phyloP scores from a whole-genome alignment of 1,139 yeast genomes.

The Pneumocystis murina region DNA sequence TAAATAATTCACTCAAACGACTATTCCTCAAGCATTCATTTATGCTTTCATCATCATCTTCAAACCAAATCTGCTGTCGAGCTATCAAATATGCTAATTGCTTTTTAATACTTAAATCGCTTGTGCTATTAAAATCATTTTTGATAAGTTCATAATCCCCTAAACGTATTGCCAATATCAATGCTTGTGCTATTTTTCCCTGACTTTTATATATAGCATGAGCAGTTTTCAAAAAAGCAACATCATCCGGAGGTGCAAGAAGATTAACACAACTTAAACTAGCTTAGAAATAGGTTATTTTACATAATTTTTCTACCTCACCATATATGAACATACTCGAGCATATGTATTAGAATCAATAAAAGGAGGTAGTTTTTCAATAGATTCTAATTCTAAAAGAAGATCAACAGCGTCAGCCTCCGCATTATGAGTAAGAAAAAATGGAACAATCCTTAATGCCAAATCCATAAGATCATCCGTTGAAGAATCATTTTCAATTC shows the following conservation, averaged over 20 bases:
- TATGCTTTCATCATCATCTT: slow-evolving; percentile 52
- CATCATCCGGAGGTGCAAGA: slow-evolving; percentile 88
- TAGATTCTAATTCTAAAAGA: slow-evolving; percentile 72
- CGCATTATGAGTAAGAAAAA: slow-evolving; percentile 85
- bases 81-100: slow-evolving; percentile 86
- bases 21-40: slow-evolving; percentile 78
- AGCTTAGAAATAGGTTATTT: not conserved
- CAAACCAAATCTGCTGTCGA: slow-evolving; percentile 70
- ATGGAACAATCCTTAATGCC: slow-evolving; percentile 70
- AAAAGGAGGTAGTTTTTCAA: slow-evolving; percentile 65
- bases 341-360: slow-evolving; percentile 75
- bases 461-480: slow-evolving; percentile 41
- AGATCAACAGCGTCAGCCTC: slow-evolving; percentile 97
- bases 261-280: slow-evolving; percentile 81
- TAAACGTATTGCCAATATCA: slow-evolving; percentile 73
- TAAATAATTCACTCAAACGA: slow-evolving; percentile 62
- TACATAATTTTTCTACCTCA: slow-evolving; percentile 2
- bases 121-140: slow-evolving; percentile 61
- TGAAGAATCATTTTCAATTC: slow-evolving; percentile 30
- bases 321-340: slow-evolving; percentile 82
- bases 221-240: slow-evolving; percentile 79
- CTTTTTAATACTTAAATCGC: slow-evolving; percentile 60
- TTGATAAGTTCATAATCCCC: slow-evolving; percentile 67
- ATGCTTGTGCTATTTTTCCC: slow-evolving; percentile 74
- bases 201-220: slow-evolving; percentile 68